Base-by-base conservation (phyloP, 495 filamentous ascomycete genomes). In the Margaritispora aquatica region DNA sequence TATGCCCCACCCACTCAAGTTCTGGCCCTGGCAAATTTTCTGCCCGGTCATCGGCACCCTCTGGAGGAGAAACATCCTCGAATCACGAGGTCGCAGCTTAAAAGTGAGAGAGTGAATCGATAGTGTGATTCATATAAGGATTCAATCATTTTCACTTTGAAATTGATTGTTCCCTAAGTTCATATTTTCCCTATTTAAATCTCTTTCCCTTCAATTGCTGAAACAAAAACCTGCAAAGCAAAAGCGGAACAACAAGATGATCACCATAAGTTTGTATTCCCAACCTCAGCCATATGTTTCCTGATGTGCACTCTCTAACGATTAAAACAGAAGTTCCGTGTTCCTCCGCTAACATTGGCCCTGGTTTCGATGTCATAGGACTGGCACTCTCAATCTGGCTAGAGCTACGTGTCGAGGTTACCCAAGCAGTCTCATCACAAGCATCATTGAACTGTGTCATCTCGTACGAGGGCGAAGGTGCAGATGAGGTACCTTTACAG, bases 351-450 rank as follows among this genome's bases (percentile, higher is more conserved):
- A 97, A 97, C 77, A 96, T 97, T 68, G 92, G 85, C 46, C 94
- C 94, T 26, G 94, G 94, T 17, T 98, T 97, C 76, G 94, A 98
- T 73, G 93, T 97, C 66, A 92, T 97, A 71, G 94, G 94, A 55
- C 82, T 98, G 55, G 93, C 93, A 1, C 77, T 98, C 67, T 92
- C 89, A 51, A 85, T 96, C 69, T 91, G 88, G 73, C 87, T 97
- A 50, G 90, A 96, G 73, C 75, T 97, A 44, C 80, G 81, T 27
- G 86, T 97, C 67, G 87, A 81, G 24, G 73, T 94, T 60, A 79
- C 88, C 69, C 69, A 75, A 48, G 70, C 77, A 63, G 62, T 69
- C 0, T 66, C 71, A 8, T 88, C 87, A 0, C 59, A 75, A 21
- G 71, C 82, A 24, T 83, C 88, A 1, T 80, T 94, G 54, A 96